Evolutionary conservation across 495 filamentous ascomycete genomes (phyloP), one percentile per base, ranked within the genome.

Genomic region (Talaromyces nanjingensis): DNA sequence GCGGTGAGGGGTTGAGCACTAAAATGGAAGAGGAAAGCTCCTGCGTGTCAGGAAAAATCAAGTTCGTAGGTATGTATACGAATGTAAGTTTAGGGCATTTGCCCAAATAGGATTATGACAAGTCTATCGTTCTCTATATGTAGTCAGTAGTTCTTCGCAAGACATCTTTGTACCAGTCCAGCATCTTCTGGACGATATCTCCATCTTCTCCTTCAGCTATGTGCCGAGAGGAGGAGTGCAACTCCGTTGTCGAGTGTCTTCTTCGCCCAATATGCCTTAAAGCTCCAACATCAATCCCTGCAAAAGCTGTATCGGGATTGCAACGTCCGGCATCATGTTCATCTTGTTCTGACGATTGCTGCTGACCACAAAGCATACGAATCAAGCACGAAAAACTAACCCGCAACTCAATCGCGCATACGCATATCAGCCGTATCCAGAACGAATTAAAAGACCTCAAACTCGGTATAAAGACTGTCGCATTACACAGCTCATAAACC

Each of bases 301-400:
- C 4, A 18, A 45, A 45, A 5, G 6, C 6, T 12, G 6, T 20
- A 18, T 22, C 45, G 7, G 45, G 20, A 6, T 49, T 22, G 45
- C 6, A 20, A 2, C 6, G 2, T 18, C 18, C 18, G 18, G 2
- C 45, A 7, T 20, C 8, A 6, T 20, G n/a, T 9, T 49, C n/a
- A 20, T 49, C n/a, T 6, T 49, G 1, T 3, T 20, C 45, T 8
- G 22, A 1, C n/a, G 9, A 2, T 27, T 16, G 53, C n/a, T 9
- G 22, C 12, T 56, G 22, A n/a, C 14, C 20, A 27, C 53, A 56
- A 14, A 61, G 42, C 37, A 61, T 47, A n/a, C 22, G 2, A 84
- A 76, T 47, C 6, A 61, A 5, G 1, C n/a, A 16, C 18, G 34
- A 49, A 45, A 61, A 61, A 29, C 34, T 49, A 8, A 47, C 12